Percentiles rank a stretch among this genome's conserved stretches.
phyloP scores from a whole-genome alignment of 345 rosid species.

The Gynandropsis gynandra region DNA sequence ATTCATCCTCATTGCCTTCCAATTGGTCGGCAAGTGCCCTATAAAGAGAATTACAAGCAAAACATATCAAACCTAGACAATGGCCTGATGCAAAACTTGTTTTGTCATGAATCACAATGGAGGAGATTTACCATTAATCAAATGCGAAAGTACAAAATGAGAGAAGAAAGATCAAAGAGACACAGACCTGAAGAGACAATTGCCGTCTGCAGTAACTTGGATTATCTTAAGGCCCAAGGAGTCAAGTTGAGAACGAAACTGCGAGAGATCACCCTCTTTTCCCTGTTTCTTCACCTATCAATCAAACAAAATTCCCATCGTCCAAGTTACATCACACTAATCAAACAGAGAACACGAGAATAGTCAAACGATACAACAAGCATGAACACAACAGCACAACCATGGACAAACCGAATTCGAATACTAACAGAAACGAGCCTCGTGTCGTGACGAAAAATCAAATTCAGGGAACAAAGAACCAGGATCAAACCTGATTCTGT shows the following conservation, averaged over 20 bases:
- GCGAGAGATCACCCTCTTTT: conserved; percentile 56
- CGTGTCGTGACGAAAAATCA: neutral
- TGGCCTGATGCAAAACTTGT: neutral
- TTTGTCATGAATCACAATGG: neutral
- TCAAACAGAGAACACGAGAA: neutral
- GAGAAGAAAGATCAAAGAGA: conserved; percentile 3
- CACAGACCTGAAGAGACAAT: conserved; percentile 92
- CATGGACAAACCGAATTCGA: too few species aligned
- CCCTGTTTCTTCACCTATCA: conserved; percentile 61
- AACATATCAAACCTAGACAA: neutral
- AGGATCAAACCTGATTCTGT: conserved; percentile 32
- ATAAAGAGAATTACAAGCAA: conserved; percentile 29
- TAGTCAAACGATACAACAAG: neutral
- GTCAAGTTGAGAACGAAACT: conserved; percentile 60
- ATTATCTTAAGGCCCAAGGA: conserved; percentile 61
- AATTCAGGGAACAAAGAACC: neutral
- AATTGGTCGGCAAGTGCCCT: conserved; percentile 92
- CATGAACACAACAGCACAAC: neutral
- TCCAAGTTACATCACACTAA: neutral
- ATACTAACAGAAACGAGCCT: neutral
- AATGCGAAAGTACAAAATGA: neutral
- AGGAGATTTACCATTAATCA: neutral
- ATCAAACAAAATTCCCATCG: conserved; percentile 7
- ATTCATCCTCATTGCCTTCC: conserved; percentile 76
- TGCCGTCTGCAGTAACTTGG: conserved; percentile 85